These are phyloP conservation scores for Filobasidium floriforme DNA, from an alignment of 768 basidiomycete species.

Conservation along the genomic window DNA sequence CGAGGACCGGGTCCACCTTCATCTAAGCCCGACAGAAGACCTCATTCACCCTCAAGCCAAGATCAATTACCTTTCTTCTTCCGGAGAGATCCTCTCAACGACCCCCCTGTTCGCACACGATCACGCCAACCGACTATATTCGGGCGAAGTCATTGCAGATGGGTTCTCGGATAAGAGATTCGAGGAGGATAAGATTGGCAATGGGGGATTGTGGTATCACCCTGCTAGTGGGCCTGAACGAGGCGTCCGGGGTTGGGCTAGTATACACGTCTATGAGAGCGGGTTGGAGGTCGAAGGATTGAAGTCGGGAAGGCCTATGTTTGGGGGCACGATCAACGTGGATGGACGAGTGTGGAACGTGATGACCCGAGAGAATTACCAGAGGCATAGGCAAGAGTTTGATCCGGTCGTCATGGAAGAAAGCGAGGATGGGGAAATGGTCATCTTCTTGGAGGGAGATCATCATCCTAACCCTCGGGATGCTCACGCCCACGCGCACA, in stretches of 20 bases:
- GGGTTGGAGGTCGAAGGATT: conserved; percentile 46
- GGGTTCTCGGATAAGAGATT: conserved; percentile 9
- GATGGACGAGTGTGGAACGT: conserved; percentile 64
- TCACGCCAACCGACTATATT: conserved; percentile 51
- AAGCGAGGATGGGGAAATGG: conserved; percentile 53
- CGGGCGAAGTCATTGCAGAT: conserved; percentile 61
- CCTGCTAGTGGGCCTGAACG: conserved; percentile 29
- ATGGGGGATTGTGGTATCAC: conserved; percentile 25
- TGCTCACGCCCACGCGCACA: background rate
- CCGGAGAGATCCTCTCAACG: conserved; percentile 52
- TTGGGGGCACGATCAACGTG: conserved; percentile 68
- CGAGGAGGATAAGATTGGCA: conserved; percentile 42
- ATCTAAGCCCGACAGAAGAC: conserved; percentile 68
- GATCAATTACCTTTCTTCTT: conserved; percentile 56
- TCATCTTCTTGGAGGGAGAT: conserved; percentile 52
- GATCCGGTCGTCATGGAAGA: conserved; percentile 47
- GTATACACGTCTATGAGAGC: conserved; percentile 62
- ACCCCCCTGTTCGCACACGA: conserved; percentile 57
- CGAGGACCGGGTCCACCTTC: conserved; percentile 53
- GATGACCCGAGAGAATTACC: conserved; percentile 62
- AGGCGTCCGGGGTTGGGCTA: conserved; percentile 63
- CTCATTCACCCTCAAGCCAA: conserved; percentile 72
- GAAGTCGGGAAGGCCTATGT: conserved; percentile 32
- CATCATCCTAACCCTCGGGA: conserved; percentile 46
- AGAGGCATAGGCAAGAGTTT: conserved; percentile 55